Base-by-base conservation (phyloP, 805 yeast genomes). In the Scheffersomyces amazonensis region DNA sequence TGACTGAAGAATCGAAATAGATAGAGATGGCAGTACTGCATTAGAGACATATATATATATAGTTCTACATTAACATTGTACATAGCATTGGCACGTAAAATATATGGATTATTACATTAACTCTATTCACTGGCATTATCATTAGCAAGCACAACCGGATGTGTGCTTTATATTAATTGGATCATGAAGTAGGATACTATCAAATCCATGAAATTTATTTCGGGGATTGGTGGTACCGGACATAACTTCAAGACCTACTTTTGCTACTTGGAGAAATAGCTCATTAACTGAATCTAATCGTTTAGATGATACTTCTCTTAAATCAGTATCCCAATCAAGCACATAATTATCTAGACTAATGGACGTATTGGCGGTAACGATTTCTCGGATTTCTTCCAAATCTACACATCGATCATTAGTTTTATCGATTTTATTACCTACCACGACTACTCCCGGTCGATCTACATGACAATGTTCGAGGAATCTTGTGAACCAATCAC, bases 341-440 rank as follows among this genome's bases (percentile, higher is more conserved):
- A 65, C 54, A 43, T 53, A 61, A 27, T 47, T 43, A 11, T 49
- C 60, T 6, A 66, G 48, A 23, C 43, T 47, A 10, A 49, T 48
- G 5, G 37, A 45, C 7, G 48, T 39, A 32, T 47, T 49, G 18
- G 40, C 43, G 17, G 59, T 50, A n/a, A 67, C 43, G 25, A 66
- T 55, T 30, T 62, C 66, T 31, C 52, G 46, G 5, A 68, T 61
- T 41, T 68, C 73, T 20, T 58, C 63, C 18, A 47, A 21, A 43
- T 65, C 71, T 5, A 68, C 64, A 33, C 62, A 54, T 15, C 71
- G 43, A 16, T 66, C 67, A 16, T 42, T 46, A 1, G 42, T 36
- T 31, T 52, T 60, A 46, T 78, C 83, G 15, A 44, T 43, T 50
- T 78, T 78, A 47, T 77, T 78, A 2, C 81, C 83, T 35, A 77